phyloP scores from a whole-genome alignment of 192 early-diverging fungal genomes.

The Thamnidium elegans region DNA sequence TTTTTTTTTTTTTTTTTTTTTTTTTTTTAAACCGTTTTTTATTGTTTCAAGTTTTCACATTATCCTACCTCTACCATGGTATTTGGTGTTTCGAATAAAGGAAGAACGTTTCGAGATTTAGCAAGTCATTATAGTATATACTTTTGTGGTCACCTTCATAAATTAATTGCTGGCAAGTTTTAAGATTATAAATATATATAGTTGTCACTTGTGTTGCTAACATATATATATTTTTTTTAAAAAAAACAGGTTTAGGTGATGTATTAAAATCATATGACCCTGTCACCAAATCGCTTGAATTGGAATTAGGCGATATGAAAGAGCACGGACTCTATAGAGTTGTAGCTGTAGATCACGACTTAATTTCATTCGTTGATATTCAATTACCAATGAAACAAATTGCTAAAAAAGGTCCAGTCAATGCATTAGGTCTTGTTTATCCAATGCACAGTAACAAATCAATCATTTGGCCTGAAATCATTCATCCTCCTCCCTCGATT shows the following conservation, averaged over 20 bases:
- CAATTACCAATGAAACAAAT: slow-evolving; percentile 49
- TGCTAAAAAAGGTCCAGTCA: neutral
- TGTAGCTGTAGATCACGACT: slow-evolving; percentile 81
- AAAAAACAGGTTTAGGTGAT: slow-evolving; percentile 46
- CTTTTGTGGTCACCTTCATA: slow-evolving; percentile 86
- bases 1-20: slow-evolving; percentile 3
- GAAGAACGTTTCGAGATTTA: slow-evolving; percentile 58
- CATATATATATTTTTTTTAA: neutral
- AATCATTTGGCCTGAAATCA: slow-evolving; percentile 31
- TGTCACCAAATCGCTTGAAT: slow-evolving; percentile 62
- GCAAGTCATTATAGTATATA: slow-evolving; percentile 65
- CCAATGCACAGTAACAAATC: slow-evolving; percentile 14
- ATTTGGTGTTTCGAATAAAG: slow-evolving; percentile 63
- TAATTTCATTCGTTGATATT: slow-evolving; percentile 79
- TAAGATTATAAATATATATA: too few species aligned
- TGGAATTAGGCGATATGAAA: slow-evolving; percentile 91
- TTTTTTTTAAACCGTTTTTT: neutral
- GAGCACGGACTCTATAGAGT: slow-evolving; percentile 83
- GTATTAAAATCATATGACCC: slow-evolving; percentile 65
- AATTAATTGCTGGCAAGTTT: slow-evolving; percentile 18
- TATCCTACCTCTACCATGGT: slow-evolving; percentile 82
- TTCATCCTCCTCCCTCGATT: slow-evolving; percentile 61
- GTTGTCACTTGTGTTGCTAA: neutral
- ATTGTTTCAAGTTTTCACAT: slow-evolving; percentile 50
- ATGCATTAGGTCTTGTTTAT: neutral